A percentile compares a stretch with the other conserved stretches of the same genome.
Conservation (phyloP, 345 rosid genomes). For the Clarkia xantiana region DNA sequence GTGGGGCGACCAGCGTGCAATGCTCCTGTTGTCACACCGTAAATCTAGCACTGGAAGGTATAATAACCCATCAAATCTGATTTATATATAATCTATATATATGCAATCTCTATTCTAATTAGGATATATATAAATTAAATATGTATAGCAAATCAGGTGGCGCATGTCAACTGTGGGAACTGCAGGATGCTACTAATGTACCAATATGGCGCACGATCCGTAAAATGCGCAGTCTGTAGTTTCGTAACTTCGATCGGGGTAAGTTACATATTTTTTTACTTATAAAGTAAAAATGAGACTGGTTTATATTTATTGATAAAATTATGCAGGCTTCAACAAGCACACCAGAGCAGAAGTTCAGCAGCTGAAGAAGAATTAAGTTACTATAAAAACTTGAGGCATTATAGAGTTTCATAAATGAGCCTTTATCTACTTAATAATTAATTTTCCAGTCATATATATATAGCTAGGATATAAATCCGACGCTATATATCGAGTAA, state of each 20-base stretch:
- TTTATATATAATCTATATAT: too few species aligned
- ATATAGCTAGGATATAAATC: slow-evolving; percentile 11
- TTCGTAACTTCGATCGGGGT: slow-evolving; percentile 83
- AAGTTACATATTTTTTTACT: slow-evolving; percentile 7
- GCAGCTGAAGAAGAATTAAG: slow-evolving; percentile 18
- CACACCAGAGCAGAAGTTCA: slow-evolving; percentile 52
- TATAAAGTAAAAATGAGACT: not conserved
- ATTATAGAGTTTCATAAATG: not conserved
- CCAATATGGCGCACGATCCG: slow-evolving; percentile 84
- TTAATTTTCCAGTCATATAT: too few species aligned
- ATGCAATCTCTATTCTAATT: too few species aligned
- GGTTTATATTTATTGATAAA: not conserved
- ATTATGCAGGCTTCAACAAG: slow-evolving; percentile 71
- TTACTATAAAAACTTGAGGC: not conserved
- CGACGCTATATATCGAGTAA: slow-evolving; percentile 1
- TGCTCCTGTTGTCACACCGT: slow-evolving; percentile 97
- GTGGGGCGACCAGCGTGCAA: slow-evolving; percentile 96
- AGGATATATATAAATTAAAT: too few species aligned
- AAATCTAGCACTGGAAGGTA: slow-evolving; percentile 85
- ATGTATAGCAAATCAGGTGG: slow-evolving; percentile 80
- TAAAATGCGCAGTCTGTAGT: slow-evolving; percentile 92
- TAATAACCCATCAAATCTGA: not conserved
- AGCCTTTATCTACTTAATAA: too few species aligned
- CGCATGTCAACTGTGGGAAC: slow-evolving; percentile 85
- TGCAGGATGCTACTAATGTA: slow-evolving; percentile 96